Conservation (phyloP, 805 yeast genomes). For the Metschnikowia lachancei region DNA sequence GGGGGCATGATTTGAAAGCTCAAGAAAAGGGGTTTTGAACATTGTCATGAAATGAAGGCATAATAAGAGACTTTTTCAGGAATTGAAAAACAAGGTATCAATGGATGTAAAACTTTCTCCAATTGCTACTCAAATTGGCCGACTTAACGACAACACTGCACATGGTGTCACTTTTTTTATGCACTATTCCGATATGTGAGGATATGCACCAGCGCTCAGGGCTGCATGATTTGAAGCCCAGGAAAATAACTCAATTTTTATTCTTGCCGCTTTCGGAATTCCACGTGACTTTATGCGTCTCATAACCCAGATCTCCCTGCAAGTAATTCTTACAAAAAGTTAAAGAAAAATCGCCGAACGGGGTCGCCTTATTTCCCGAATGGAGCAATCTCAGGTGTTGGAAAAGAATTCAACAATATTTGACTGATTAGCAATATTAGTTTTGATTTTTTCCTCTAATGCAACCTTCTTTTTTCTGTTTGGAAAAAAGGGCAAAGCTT, state of each 20-base stretch:
- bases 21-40: no score
- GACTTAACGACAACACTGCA: background rate
- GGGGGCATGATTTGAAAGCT: no score
- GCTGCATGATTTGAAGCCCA: slow-evolving; percentile 6
- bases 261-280: slow-evolving; percentile 2
- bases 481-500: no score
- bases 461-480: no score
- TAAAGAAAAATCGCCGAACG: background rate
- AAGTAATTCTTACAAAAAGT: background rate
- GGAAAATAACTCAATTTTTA: slow-evolving; percentile 6
- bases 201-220: background rate
- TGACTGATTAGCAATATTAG: no score
- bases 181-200: background rate
- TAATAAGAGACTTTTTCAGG: no score
- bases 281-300: slow-evolving; percentile 1
- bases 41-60: no score
- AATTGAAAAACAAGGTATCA: no score
- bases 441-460: no score
- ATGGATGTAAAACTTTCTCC: background rate
- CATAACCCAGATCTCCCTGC: slow-evolving; percentile 1
- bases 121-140: background rate
- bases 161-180: background rate
- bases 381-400: background rate
- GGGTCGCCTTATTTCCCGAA: no score
- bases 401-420: no score